Evolutionary conservation across 495 filamentous ascomycete genomes (phyloP).

Genomic region (Penicillium verhagenii): DNA sequence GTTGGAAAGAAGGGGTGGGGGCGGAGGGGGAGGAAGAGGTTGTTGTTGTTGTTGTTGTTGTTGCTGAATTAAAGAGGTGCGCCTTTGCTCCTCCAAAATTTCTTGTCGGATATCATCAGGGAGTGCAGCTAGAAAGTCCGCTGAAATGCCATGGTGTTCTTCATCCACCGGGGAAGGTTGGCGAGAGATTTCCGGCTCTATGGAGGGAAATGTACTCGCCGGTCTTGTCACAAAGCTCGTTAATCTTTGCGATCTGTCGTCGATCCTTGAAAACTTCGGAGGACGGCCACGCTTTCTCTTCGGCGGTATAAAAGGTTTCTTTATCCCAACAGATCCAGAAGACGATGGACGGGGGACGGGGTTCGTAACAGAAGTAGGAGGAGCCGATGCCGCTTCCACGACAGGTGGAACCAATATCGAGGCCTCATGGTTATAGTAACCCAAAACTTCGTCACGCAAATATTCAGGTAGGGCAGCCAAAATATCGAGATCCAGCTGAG

Average conservation of each 20-base stretch:
- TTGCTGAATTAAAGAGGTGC: slow-evolving; percentile 50
- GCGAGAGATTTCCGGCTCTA: slow-evolving; percentile 5
- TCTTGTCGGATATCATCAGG: slow-evolving; percentile 78
- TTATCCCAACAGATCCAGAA: slow-evolving; percentile 32
- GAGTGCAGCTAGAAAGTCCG: slow-evolving; percentile 74
- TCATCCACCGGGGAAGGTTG: slow-evolving; percentile 22
- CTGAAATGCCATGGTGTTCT: slow-evolving; percentile 52
- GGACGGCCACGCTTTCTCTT: slow-evolving; percentile 57
- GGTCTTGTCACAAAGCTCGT: slow-evolving; percentile 58
- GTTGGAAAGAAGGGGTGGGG: slow-evolving; percentile 34
- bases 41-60: no score
- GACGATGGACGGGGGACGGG: slow-evolving; percentile 51
- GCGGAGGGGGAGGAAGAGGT: no score
- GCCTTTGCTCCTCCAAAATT: slow-evolving; percentile 69
- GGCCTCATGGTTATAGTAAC: slow-evolving; percentile 53
- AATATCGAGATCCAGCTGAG: slow-evolving; percentile 70
- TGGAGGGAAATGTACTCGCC: slow-evolving; percentile 13
- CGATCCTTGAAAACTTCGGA: slow-evolving; percentile 34
- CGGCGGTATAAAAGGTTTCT: slow-evolving; percentile 54
- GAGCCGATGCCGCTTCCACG: background rate
- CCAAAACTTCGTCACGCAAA: slow-evolving; percentile 75
- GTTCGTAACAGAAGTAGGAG: slow-evolving; percentile 18
- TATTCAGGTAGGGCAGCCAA: slow-evolving; percentile 79
- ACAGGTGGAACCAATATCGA: slow-evolving; percentile 15
- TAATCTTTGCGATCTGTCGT: slow-evolving; percentile 53